Percentiles rank a stretch among this genome's conserved stretches.
phyloP scores from a whole-genome alignment of 805 yeast genomes.

The Middelhovenomyces tepae region DNA sequence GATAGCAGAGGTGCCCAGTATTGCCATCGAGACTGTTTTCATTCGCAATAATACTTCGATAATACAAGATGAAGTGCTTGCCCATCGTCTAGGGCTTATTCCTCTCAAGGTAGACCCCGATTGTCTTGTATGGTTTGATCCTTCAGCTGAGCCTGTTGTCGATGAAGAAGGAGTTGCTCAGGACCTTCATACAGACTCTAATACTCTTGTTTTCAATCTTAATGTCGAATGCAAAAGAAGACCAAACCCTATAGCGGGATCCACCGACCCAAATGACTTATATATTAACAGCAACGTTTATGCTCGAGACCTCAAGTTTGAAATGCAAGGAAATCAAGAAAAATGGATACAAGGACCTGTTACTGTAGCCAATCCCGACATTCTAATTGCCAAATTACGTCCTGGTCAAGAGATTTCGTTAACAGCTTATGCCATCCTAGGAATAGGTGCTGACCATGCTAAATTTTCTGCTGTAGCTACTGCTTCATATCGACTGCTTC shows the following conservation, averaged over 20 bases:
- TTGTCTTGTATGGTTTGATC: constrained; percentile 61
- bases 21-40: constrained; percentile 88
- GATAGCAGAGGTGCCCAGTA: constrained; percentile 94
- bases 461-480: constrained; percentile 96
- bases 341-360: constrained; percentile 62
- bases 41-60: constrained; percentile 93
- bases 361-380: constrained; percentile 65
- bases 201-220: constrained; percentile 77
- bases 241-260: constrained; percentile 68
- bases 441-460: constrained; percentile 92
- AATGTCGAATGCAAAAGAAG: constrained; percentile 79
- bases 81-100: constrained; percentile 88
- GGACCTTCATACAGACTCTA: constrained; percentile 60
- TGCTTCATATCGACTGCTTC: constrained; percentile 89
- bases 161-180: constrained; percentile 15
- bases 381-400: constrained; percentile 81
- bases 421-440: constrained; percentile 83
- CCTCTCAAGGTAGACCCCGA: constrained; percentile 93
- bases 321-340: constrained; percentile 82
- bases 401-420: constrained; percentile 95
- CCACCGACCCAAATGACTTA: constrained; percentile 73
- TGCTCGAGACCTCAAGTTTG: constrained; percentile 81
- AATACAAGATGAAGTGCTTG: constrained; percentile 92
- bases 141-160: constrained; percentile 14
- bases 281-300: constrained; percentile 81